Conservation (phyloP, 2,329 filamentous ascomycete genomes). For the Capronia americana region DNA sequence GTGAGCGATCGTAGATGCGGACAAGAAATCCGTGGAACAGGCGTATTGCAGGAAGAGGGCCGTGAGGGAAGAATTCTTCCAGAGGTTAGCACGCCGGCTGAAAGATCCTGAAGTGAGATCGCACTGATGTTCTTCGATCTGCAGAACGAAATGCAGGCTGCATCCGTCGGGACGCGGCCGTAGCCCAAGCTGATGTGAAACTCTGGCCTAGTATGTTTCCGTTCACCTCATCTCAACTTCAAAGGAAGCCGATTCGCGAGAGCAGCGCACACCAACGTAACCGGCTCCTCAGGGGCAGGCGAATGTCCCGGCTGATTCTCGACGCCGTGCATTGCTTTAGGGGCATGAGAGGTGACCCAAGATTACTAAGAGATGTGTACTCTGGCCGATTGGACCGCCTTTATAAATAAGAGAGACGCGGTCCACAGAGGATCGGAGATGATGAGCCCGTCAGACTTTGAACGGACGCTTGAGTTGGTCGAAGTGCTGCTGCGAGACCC, state of each 20-base stretch:
- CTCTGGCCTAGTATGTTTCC: background rate
- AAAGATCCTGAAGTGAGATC: slow-evolving; percentile 8
- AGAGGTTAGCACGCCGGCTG: background rate
- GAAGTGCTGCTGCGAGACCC: background rate
- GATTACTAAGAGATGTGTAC: background rate
- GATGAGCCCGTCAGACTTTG: background rate
- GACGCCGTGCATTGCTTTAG: background rate
- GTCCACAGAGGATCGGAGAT: background rate
- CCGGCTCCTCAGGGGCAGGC: background rate
- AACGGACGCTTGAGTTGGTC: background rate
- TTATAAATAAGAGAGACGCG: background rate
- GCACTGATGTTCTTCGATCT: slow-evolving; percentile 18
- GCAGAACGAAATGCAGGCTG: background rate
- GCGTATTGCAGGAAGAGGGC: background rate
- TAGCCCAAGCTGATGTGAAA: background rate
- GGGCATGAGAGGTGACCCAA: background rate
- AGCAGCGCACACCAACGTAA: background rate
- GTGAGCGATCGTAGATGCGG: slow-evolving; percentile 14
- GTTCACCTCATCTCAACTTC: background rate
- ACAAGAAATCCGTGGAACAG: background rate
- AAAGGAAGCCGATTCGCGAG: background rate
- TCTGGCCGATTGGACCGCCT: background rate
- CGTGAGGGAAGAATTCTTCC: background rate
- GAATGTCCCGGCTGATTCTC: background rate
- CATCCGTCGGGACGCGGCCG: background rate